Percentiles rank a stretch among this genome's conserved stretches.
These are phyloP conservation scores for Brasilioporus rufonigricans DNA, from an alignment of 768 basidiomycete genomes.

Conservation along the genomic window DNA sequence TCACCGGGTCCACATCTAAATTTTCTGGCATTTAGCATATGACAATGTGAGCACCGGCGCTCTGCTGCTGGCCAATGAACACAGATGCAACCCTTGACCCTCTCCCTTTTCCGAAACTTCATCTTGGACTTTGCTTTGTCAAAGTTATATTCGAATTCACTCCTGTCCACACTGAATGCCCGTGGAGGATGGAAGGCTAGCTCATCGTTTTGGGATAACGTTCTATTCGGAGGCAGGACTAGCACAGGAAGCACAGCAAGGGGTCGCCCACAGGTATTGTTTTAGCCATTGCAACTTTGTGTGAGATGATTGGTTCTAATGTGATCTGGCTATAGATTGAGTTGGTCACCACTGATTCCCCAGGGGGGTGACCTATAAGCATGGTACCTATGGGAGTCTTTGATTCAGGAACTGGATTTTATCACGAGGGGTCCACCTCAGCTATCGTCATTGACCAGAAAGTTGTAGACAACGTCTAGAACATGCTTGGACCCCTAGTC, in stretches of 20 bases:
- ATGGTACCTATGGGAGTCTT: not conserved
- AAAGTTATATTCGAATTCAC: constrained; percentile 26
- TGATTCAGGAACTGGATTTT: not conserved
- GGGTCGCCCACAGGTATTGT: constrained; percentile 5
- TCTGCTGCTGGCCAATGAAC: not conserved
- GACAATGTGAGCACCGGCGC: constrained; percentile 1
- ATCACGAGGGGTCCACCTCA: not conserved
- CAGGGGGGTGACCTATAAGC: too few species aligned
- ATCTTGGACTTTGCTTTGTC: constrained; percentile 26
- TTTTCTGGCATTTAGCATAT: not conserved
- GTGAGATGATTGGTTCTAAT: not conserved
- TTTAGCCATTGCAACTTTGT: not conserved
- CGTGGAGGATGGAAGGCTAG: constrained; percentile 21
- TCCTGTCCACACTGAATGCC: constrained; percentile 21
- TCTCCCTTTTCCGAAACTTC: constrained; percentile 9
- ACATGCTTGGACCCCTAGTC: too few species aligned
- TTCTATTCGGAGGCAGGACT: constrained; percentile 3
- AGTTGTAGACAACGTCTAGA: not conserved
- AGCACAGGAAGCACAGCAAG: not conserved
- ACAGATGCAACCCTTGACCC: not conserved
- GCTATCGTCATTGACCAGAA: not conserved
- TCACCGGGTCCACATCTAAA: not conserved
- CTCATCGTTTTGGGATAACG: not conserved
- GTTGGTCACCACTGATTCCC: not conserved
- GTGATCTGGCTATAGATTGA: not conserved